phyloP scores from a whole-genome alignment of 2,329 filamentous ascomycete genomes.

The Botryosphaeria dothidea region DNA sequence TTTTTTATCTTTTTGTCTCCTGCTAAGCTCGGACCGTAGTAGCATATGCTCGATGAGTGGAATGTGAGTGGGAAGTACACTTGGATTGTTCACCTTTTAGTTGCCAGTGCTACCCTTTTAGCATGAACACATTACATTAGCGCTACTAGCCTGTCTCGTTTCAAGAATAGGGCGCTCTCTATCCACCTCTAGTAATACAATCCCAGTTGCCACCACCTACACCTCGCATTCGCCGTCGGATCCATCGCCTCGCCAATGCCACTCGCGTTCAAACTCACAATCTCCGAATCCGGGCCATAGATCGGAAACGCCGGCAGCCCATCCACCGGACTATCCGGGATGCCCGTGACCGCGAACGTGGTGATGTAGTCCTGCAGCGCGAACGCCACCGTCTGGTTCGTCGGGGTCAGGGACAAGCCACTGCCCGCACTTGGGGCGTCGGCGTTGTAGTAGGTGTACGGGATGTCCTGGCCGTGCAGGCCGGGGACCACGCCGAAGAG shows the following conservation, averaged over 20 bases:
- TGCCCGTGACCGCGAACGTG: conserved; percentile 42
- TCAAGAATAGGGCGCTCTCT: too few relatives aligned
- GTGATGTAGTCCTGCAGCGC: conserved; percentile 50
- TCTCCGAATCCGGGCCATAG: conserved; percentile 47
- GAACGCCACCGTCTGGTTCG: conserved; percentile 40
- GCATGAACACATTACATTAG: too few relatives aligned
- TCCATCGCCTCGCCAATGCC: conserved; percentile 47
- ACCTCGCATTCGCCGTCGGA: conserved; percentile 49
- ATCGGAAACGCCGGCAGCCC: conserved; percentile 47
- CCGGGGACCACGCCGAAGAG: conserved; percentile 55
- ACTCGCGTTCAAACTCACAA: conserved; percentile 47
- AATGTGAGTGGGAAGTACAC: too few relatives aligned
- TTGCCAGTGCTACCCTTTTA: too few relatives aligned
- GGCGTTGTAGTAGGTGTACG: conserved; percentile 54
- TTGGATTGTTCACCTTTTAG: too few relatives aligned
- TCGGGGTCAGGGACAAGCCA: conserved; percentile 18
- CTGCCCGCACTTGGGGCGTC: conserved; percentile 1
- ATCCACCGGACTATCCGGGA: conserved; percentile 36
- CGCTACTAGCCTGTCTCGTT: too few relatives aligned
- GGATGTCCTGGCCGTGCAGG: conserved; percentile 54
- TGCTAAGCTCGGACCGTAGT: too few relatives aligned
- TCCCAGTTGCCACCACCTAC: conserved; percentile 56
- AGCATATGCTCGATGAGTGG: too few relatives aligned
- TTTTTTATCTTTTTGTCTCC: too few relatives aligned
- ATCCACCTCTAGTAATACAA: conserved; percentile 32